Base-by-base conservation (phyloP, 2,329 filamentous ascomycete genomes). In the Colletotrichum sp. region DNA sequence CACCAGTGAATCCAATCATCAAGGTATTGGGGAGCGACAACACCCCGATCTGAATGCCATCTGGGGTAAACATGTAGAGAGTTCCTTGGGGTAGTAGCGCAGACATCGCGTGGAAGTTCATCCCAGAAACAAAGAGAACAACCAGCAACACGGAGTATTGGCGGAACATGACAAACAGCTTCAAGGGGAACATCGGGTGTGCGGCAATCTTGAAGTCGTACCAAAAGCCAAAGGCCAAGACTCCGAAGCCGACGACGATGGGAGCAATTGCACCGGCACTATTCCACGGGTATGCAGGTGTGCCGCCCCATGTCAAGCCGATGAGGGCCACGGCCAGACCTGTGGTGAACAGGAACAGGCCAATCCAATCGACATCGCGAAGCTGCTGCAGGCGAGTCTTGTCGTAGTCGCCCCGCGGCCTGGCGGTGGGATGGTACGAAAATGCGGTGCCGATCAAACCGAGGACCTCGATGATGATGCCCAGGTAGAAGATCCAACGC, bases 61-160 rank as follows among this genome's bases (percentile, higher is more conserved):
- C 78, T 21, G 79, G 80, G 55, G 82, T 83, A 69, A 81, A 84
- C 78, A 83, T 82, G 77, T 81, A 83, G 1, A 83, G 69, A 2
- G 81, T 80, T 10, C 77, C 80, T 74, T 84, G 82, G 1, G 82
- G 81, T 2, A 77, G 72, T 5, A 84, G 78, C 3, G 80, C 79
- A 10, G 80, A 78, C 36, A 83, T 78, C 7, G 77, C 78, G 63
- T 82, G 77, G 73, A 79, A 81, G 75, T 82, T 79, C 81, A 83
- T 82, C 28, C 82, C 82, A 1, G 81, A 80, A 44, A 83, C 78
- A 60, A 84, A 83, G 13, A 83, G 77, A 28, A 83, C 78, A 52
- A 84, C 69, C 10, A 83, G 77, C 44, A 81, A 78, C 32, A 82
- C 78, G 4, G 81, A 80, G 75, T 81, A 84, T 52, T 81, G 80